Conservation (phyloP, 192 early-diverging fungal species). For the Chytriomyces confervae region DNA sequence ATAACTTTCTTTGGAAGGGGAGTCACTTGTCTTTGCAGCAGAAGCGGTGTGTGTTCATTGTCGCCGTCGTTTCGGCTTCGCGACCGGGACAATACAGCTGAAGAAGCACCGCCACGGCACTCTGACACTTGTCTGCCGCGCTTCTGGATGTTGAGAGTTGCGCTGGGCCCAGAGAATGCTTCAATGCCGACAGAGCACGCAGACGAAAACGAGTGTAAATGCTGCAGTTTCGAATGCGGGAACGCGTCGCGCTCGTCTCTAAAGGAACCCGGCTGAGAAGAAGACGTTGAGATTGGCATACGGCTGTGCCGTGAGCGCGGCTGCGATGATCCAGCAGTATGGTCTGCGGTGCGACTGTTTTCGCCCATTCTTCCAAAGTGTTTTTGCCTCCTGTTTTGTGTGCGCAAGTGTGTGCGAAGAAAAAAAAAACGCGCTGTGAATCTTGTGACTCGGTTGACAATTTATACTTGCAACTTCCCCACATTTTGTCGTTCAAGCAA, state of each 20-base stretch:
- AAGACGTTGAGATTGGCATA: too few species aligned
- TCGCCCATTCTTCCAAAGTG: too few species aligned
- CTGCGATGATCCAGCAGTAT: too few species aligned
- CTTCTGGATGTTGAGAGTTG: not conserved
- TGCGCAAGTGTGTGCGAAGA: too few species aligned
- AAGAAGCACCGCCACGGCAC: not conserved
- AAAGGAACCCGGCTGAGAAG: not conserved
- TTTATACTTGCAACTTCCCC: too few species aligned
- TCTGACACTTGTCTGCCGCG: not conserved
- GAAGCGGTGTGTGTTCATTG: not conserved
- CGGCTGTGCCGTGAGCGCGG: too few species aligned
- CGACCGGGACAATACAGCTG: not conserved
- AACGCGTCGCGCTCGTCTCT: not conserved
- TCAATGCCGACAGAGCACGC: not conserved
- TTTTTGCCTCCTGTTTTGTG: too few species aligned
- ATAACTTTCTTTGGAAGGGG: slow-evolving; percentile 55
- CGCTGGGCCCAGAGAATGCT: not conserved
- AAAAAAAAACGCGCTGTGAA: too few species aligned
- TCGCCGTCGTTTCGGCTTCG: not conserved
- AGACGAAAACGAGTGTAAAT: slow-evolving; percentile 3
- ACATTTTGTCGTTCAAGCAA: too few species aligned
- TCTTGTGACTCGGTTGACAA: too few species aligned
- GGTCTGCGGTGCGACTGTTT: too few species aligned
- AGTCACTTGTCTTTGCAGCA: slow-evolving; percentile 25
- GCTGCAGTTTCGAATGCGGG: not conserved